Evolutionary conservation across 768 basidiomycete species (phyloP).

Genomic region (Lentinus tigrinus): DNA sequence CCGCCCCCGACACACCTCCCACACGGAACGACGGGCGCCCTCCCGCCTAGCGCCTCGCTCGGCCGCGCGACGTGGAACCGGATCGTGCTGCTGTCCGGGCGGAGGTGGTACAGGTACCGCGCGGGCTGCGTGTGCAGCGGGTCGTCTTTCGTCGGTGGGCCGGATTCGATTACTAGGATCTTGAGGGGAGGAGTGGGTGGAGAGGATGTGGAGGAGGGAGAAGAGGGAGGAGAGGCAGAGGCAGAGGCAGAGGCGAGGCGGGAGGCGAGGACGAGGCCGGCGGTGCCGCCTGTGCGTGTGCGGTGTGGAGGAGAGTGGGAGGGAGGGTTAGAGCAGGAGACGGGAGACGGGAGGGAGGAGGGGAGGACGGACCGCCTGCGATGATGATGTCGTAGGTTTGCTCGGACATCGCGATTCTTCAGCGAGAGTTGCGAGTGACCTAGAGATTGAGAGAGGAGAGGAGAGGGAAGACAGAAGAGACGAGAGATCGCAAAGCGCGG

Average conservation of each 20-base stretch:
- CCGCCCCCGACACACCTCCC: constrained; percentile 63
- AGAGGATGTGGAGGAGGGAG: no score
- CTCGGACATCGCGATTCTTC: not conserved
- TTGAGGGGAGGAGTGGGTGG: constrained; percentile 48
- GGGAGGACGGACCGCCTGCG: constrained; percentile 20
- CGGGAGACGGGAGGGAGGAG: no score
- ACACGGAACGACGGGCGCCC: constrained; percentile 40
- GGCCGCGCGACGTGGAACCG: constrained; percentile 39
- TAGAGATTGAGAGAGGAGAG: no score
- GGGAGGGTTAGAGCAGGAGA: not conserved
- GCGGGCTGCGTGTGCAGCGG: constrained; percentile 54
- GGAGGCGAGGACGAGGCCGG: constrained; percentile 57
- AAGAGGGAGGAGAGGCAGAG: no score
- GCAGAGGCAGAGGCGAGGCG: constrained; percentile 55
- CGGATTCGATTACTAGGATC: constrained; percentile 63
- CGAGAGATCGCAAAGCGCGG: no score
- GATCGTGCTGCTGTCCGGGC: constrained; percentile 40
- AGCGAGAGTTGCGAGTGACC: no score
- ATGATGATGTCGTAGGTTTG: constrained; percentile 17
- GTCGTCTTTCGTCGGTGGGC: constrained; percentile 47
- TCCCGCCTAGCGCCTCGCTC: constrained; percentile 44
- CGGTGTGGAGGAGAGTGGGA: not conserved
- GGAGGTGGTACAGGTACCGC: constrained; percentile 44
- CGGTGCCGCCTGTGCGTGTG: constrained; percentile 35
- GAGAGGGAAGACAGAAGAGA: no score